Percentiles rank a stretch among this genome's conserved stretches.
Evolutionary conservation across 2,329 filamentous ascomycete genomes (phyloP).

Genomic region (Neopestalotiopsis sp.): DNA sequence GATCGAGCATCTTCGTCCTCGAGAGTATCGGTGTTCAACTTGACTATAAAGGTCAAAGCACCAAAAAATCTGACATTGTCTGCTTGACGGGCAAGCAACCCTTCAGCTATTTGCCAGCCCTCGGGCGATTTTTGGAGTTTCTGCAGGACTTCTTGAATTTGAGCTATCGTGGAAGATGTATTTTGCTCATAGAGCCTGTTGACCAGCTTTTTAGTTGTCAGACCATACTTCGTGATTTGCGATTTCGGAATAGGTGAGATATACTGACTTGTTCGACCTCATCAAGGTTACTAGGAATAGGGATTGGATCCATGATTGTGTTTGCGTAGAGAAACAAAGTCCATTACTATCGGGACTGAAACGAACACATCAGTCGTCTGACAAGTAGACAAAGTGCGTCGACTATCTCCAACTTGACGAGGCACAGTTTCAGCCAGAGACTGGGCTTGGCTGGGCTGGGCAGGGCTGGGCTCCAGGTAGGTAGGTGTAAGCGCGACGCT

Average conservation of each 20-base stretch:
- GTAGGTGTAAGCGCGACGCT: not conserved
- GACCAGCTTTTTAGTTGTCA: conserved; percentile 47
- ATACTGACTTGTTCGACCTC: conserved; percentile 17
- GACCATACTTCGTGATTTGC: not conserved
- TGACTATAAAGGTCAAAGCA: conserved; percentile 90
- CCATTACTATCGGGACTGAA: conserved; percentile 6
- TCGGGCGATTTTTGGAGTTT: conserved; percentile 77
- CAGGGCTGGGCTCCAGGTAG: not conserved
- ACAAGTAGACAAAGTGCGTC: not conserved
- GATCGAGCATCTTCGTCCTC: conserved; percentile 61
- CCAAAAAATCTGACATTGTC: conserved; percentile 89
- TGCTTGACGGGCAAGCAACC: conserved; percentile 71
- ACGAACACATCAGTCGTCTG: not conserved
- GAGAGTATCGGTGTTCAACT: conserved; percentile 89
- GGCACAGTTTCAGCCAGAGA: not conserved
- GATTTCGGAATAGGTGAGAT: not conserved
- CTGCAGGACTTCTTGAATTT: conserved; percentile 76
- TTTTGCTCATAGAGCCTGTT: conserved; percentile 60
- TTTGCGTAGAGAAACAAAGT: not conserved
- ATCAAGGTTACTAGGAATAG: conserved; percentile 17
- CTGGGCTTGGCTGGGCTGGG: not conserved
- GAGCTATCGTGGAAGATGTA: conserved; percentile 51
- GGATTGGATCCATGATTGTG: conserved; percentile 15
- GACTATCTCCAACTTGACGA: not conserved
- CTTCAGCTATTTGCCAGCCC: conserved; percentile 86